phyloP scores from a whole-genome alignment of 75 land plant species.

The Cupressus sempervirens region DNA sequence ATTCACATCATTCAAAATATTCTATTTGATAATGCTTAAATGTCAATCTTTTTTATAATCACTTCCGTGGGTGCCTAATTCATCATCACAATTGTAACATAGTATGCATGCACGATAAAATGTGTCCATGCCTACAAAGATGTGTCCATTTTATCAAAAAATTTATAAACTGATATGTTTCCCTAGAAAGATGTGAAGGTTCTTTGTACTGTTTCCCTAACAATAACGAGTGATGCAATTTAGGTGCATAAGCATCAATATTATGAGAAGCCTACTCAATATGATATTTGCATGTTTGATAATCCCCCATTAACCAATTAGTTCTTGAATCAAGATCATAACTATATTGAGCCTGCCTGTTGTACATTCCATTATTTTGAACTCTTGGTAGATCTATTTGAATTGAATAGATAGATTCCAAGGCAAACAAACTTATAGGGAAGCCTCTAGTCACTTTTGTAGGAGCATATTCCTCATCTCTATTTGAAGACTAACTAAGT shows the following conservation, averaged over 20 bases:
- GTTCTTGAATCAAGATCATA: constrained; percentile 1
- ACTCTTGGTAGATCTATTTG: background rate
- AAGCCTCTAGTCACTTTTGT: no score
- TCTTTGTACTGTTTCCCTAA: constrained; percentile 1
- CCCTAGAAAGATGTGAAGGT: background rate
- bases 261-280: background rate
- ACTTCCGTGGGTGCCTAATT: no score
- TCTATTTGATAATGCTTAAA: no score
- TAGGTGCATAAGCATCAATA: background rate
- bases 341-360: background rate
- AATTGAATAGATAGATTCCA: background rate
- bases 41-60: no score
- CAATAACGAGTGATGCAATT: background rate
- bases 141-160: no score
- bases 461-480: no score
- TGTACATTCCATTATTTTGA: background rate
- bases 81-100: no score
- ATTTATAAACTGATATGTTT: constrained; percentile 6
- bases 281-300: background rate
- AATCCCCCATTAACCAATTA: constrained; percentile 7
- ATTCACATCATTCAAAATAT: no score
- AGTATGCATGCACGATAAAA: no score
- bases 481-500: no score
- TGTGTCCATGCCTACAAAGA: no score
- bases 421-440: no score